Conservation (phyloP, 2,329 filamentous ascomycete genomes). For the Coleophoma eucalyptorum region DNA sequence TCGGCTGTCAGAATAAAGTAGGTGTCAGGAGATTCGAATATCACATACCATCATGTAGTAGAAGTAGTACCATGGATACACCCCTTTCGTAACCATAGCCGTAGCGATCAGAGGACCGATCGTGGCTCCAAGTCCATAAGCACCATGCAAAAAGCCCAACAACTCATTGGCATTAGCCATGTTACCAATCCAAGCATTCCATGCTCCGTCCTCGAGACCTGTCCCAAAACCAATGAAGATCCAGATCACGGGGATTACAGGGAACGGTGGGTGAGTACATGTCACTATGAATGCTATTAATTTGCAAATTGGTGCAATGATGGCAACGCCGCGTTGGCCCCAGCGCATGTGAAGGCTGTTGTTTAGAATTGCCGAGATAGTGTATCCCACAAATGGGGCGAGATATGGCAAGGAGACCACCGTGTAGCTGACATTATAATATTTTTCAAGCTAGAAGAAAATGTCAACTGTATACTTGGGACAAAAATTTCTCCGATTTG, state of each 20-base stretch:
- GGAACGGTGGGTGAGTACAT: slow-evolving; percentile 63
- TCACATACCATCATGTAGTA: slow-evolving; percentile 67
- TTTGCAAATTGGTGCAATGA: slow-evolving; percentile 60
- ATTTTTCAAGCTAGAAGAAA: slow-evolving; percentile 7
- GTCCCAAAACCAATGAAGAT: slow-evolving; percentile 67
- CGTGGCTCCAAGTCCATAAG: slow-evolving; percentile 67
- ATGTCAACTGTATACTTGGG: too few relatives aligned
- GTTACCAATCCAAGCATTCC: slow-evolving; percentile 59
- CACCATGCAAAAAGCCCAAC: slow-evolving; percentile 66
- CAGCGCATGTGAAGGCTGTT: slow-evolving; percentile 54
- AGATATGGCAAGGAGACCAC: slow-evolving; percentile 65
- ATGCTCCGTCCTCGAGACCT: slow-evolving; percentile 58
- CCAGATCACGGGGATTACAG: slow-evolving; percentile 58
- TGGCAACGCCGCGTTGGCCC: slow-evolving; percentile 68
- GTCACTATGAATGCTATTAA: slow-evolving; percentile 61
- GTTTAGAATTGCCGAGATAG: slow-evolving; percentile 58
- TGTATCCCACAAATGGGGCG: slow-evolving; percentile 63
- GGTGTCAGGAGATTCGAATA: too few relatives aligned
- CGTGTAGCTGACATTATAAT: slow-evolving; percentile 40
- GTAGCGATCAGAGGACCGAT: slow-evolving; percentile 67
- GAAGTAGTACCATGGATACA: slow-evolving; percentile 64
- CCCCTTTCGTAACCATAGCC: slow-evolving; percentile 60
- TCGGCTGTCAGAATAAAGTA: not conserved
- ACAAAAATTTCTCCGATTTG: too few relatives aligned
- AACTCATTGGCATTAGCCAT: slow-evolving; percentile 65